Conservation (phyloP, 768 basidiomycete genomes). For the Leccinum uliginosum region DNA sequence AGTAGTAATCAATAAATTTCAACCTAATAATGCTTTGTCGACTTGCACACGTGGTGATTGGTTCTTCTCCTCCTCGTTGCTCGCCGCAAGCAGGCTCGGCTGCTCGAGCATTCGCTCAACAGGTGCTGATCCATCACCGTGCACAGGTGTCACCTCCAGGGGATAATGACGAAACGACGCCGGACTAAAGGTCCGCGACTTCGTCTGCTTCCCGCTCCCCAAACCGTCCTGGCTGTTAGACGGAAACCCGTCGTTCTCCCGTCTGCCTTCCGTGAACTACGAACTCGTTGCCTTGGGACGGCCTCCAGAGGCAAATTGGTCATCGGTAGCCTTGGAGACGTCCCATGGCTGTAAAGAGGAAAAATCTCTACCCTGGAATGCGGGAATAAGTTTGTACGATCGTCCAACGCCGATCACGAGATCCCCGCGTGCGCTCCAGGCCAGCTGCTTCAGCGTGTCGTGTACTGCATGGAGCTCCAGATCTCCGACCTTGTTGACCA, state of each 20-base stretch:
- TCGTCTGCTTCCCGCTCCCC: slow-evolving; percentile 33
- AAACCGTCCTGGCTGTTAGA: slow-evolving; percentile 25
- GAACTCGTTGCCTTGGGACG: slow-evolving; percentile 16
- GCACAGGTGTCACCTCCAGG: slow-evolving; percentile 25
- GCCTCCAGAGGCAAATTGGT: slow-evolving; percentile 18
- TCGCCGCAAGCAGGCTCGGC: background rate
- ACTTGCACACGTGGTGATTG: slow-evolving; percentile 21
- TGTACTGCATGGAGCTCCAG: slow-evolving; percentile 66
- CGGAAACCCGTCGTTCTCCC: slow-evolving; percentile 58
- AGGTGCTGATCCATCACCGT: slow-evolving; percentile 14
- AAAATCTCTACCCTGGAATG: slow-evolving; percentile 39
- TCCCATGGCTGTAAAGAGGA: slow-evolving; percentile 43
- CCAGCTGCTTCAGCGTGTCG: slow-evolving; percentile 63
- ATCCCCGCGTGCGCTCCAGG: slow-evolving; percentile 73
- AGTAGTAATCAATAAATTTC: too few relatives aligned
- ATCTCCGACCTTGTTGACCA: slow-evolving; percentile 73
- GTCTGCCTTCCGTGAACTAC: slow-evolving; percentile 40
- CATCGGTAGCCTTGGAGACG: slow-evolving; percentile 17
- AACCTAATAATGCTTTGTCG: too few relatives aligned
- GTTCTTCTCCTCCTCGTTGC: slow-evolving; percentile 18
- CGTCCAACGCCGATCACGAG: slow-evolving; percentile 55
- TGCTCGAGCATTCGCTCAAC: too few relatives aligned
- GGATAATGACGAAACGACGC: slow-evolving; percentile 44
- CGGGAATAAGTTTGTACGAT: slow-evolving; percentile 49
- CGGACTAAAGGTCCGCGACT: slow-evolving; percentile 45